phyloP scores from a whole-genome alignment of 1,284 basidiomycete genomes.

The Exobasidium cylindrosporum region DNA sequence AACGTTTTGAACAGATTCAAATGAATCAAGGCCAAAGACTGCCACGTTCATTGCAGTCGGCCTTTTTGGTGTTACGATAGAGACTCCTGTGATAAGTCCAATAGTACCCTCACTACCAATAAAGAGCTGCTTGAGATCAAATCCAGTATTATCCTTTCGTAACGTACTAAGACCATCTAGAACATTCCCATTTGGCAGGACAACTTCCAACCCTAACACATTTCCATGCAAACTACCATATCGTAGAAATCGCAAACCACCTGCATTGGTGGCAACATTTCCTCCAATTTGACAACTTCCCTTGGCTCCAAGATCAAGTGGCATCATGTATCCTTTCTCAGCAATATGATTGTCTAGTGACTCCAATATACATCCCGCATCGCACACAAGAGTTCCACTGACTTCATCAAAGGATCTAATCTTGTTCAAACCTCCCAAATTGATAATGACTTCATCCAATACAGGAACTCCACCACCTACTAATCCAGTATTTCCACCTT shows the following conservation, averaged over 20 bases:
- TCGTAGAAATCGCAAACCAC: conserved; percentile 84
- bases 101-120: conserved; percentile 96
- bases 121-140: conserved; percentile 97
- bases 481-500: conserved; percentile 96
- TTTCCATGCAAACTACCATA: conserved; percentile 95
- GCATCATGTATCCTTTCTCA: conserved; percentile 91
- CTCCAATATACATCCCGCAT: conserved; percentile 94
- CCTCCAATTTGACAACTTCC: conserved; percentile 98
- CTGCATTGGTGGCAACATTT: conserved; percentile 95
- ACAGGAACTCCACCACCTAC: conserved; percentile 93
- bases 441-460: conserved; percentile 83
- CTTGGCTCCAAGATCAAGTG: conserved; percentile 95
- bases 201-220: conserved; percentile 95
- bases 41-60: conserved; percentile 64
- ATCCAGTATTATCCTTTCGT: conserved; percentile 99
- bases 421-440: conserved; percentile 74
- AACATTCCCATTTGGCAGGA: conserved; percentile 90
- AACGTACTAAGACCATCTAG: conserved; percentile 58
- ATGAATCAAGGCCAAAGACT: conserved; percentile 62
- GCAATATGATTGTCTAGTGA: conserved; percentile 80
- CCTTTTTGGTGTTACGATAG: conserved; percentile 87
- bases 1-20: conserved; percentile 61
- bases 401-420: conserved; percentile 83
- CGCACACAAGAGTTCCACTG: conserved; percentile 62
- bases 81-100: conserved; percentile 90